A percentile compares a stretch with the other conserved stretches of the same genome.
phyloP scores from a whole-genome alignment of 2,329 filamentous ascomycete species.

The Microsporum ferrugineum region DNA sequence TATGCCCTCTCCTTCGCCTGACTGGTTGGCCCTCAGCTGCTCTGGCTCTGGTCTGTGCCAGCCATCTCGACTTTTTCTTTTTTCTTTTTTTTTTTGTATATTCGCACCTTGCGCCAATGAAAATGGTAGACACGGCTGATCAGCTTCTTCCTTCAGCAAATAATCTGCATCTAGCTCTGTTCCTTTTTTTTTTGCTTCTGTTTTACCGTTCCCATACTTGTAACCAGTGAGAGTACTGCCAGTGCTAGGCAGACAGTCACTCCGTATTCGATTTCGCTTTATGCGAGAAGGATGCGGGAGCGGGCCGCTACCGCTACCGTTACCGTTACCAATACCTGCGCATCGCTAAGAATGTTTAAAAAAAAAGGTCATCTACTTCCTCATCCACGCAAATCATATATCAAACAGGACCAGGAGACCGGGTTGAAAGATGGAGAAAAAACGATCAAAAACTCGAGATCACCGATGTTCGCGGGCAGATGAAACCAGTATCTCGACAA shows the following conservation, averaged over 20 bases:
- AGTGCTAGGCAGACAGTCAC: no score
- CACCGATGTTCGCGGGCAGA: not conserved
- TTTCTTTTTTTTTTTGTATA: not conserved
- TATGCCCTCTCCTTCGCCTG: not conserved
- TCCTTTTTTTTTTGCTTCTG: not conserved
- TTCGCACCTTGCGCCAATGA: not conserved
- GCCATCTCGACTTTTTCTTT: not conserved
- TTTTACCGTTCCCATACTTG: not conserved
- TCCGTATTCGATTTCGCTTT: not conserved
- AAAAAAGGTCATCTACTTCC: not conserved
- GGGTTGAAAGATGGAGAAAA: not conserved
- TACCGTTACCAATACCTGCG: conserved; percentile 3
- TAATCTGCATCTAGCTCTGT: not conserved
- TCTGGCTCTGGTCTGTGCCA: conserved; percentile 2
- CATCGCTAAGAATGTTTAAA: conserved; percentile 4
- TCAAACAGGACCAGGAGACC: not conserved
- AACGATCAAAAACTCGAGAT: not conserved
- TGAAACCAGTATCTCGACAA: not conserved
- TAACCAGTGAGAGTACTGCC: no score
- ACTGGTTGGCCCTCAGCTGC: not conserved
- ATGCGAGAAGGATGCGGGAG: conserved; percentile 5
- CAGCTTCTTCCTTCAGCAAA: not conserved
- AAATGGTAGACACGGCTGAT: not conserved
- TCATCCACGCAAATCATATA: not conserved
- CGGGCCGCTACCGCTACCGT: conserved; percentile 7